Base-by-base conservation (phyloP, 202 grass and related monocot species). In the Miscanthus sacchariflorus region DNA sequence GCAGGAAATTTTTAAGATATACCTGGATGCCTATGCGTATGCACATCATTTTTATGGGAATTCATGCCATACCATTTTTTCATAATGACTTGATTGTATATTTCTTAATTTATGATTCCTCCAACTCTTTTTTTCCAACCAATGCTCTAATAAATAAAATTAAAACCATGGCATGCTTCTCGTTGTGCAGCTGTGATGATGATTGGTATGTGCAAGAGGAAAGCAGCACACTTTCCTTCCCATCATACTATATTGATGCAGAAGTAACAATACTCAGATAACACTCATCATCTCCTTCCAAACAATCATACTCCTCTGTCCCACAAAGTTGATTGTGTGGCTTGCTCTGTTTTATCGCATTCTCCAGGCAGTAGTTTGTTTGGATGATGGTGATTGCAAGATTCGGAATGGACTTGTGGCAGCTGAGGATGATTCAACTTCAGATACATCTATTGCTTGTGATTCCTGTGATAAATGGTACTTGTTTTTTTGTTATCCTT, bases 391-490 rank as follows among this genome's bases (percentile, higher is more conserved):
- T 89, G 92, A 81, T 50, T 99, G 96, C 92, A 99, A 88, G 83
- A 93, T 99, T 86, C 85, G 91, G 30, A 89, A 81, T 72, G 94
- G 96, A 75, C 43, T 88, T 81, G 50, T 92, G 81, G 81, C 89
- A 84, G 54, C 78, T 45, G 91, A 90, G 80, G 91, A 85, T 88
- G 92, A 91, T 90, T 88, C 77, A 52, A 82, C 73, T 84, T 88
- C 88, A 54, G 96, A 99, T 87, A 99, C 96, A 77, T 99, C 96
- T 79, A 93, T 96, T 96, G 96, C 94, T 85, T 99, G 94, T 86
- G 96, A 99, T 88, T 95, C 92, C 36, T 99, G 96, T 92, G 96
- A 99, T 89, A 90, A 89, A 89, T 99, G 94, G 96, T 99, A 95
- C 73, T 73, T 67, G 49, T 68, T 75, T 49, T 56, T 85, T 45